Evolutionary conservation across 352 stramenopile genomes (phyloP).

Genomic region (Pythium phragmitis): DNA sequence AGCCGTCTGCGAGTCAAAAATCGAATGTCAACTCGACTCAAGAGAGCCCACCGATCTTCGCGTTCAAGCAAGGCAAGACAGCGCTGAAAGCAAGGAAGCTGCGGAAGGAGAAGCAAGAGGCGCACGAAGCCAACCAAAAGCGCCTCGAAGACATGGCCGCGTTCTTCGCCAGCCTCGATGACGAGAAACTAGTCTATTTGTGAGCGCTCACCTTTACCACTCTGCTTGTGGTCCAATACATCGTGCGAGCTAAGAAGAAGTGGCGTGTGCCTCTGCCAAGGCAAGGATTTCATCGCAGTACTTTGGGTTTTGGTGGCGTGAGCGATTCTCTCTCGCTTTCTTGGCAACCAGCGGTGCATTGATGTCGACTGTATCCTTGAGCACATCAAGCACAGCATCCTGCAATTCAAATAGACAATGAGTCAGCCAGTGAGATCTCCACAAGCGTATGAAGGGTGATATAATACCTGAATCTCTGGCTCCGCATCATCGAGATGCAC

Average conservation of each 20-base stretch:
- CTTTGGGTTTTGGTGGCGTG: slow-evolving; percentile 62
- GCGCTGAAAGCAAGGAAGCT: slow-evolving; percentile 37
- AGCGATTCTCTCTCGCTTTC: slow-evolving; percentile 75
- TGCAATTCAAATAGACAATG: slow-evolving; percentile 17
- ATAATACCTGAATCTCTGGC: slow-evolving; percentile 69
- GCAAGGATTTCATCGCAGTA: slow-evolving; percentile 72
- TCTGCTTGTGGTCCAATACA: neutral
- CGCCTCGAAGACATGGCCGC: slow-evolving; percentile 53
- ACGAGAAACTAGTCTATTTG: slow-evolving; percentile 47
- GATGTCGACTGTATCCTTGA: slow-evolving; percentile 63
- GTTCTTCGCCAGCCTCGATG: slow-evolving; percentile 65
- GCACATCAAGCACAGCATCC: slow-evolving; percentile 66
- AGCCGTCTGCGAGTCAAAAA: neutral
- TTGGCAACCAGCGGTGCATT: slow-evolving; percentile 58
- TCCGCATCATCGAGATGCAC: slow-evolving; percentile 91
- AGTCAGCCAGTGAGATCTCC: neutral
- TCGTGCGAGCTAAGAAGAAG: neutral
- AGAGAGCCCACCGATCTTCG: slow-evolving; percentile 57
- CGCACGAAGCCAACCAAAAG: slow-evolving; percentile 47
- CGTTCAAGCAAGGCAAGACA: slow-evolving; percentile 45
- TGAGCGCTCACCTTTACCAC: slow-evolving; percentile 17
- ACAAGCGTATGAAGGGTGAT: neutral
- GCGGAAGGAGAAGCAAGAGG: slow-evolving; percentile 25
- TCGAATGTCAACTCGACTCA: slow-evolving; percentile 20
- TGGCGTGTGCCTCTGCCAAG: slow-evolving; percentile 34